Evolutionary conservation across 2,329 filamentous ascomycete species (phyloP).

Genomic region (Colletotrichum camelliae): DNA sequence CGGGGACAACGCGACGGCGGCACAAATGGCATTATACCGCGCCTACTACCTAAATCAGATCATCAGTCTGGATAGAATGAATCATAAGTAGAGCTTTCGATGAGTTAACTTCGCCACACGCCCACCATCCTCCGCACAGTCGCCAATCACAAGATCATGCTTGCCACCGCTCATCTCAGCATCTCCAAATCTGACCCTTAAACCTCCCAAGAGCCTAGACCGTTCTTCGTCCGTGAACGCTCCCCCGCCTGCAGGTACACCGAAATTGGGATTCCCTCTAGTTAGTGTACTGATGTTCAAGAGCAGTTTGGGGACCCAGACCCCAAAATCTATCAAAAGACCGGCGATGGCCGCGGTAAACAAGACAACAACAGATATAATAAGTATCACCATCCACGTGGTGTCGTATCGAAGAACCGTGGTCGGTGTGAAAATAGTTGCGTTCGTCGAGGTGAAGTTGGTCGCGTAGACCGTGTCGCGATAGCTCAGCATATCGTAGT

Average conservation of each 20-base stretch:
- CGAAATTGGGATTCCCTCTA: not conserved
- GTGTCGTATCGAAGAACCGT: not conserved
- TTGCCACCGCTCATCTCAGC: not conserved
- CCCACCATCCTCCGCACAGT: not conserved
- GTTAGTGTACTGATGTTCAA: not conserved
- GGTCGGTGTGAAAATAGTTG: not conserved
- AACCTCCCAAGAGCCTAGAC: not conserved
- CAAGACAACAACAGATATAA: not conserved
- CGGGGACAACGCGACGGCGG: no score
- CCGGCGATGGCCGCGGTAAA: not conserved
- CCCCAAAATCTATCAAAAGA: not conserved
- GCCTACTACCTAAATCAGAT: not conserved
- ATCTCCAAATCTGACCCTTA: not conserved
- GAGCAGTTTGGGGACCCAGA: not conserved
- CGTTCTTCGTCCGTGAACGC: not conserved
- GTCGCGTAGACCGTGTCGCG: not conserved
- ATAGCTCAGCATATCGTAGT: not conserved
- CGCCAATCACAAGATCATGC: not conserved
- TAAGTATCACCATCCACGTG: not conserved
- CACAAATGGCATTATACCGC: no score
- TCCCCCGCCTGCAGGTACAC: not conserved
- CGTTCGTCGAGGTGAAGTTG: not conserved
- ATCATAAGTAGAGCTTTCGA: not conserved
- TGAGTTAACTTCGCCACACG: not conserved
- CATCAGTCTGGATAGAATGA: rapidly evolving